Evolutionary conservation across 139 green algal genomes (phyloP).

Genomic region (Volvox africanus): DNA sequence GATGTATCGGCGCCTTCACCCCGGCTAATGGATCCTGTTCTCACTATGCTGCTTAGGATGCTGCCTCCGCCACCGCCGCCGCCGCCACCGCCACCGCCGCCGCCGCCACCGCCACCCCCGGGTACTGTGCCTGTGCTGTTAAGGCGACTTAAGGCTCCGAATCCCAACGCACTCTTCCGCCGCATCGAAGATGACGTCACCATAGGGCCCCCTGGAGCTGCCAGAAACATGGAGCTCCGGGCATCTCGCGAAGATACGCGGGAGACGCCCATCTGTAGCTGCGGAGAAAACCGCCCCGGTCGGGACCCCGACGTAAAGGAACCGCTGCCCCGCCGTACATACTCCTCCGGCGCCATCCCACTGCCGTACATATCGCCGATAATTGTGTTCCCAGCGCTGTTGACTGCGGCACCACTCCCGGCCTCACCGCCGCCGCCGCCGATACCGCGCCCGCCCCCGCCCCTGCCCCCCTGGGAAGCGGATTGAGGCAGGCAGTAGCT

Average conservation of each 20-base stretch:
- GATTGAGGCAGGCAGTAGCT: not conserved
- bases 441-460: not conserved
- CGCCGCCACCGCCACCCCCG: not conserved
- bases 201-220: not conserved
- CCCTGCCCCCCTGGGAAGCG: not conserved
- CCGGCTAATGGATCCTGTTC: not conserved
- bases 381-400: not conserved
- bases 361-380: not conserved
- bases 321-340: not conserved
- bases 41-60: not conserved
- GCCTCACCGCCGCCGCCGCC: not conserved
- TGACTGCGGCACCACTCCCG: not conserved
- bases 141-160: not conserved
- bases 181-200: not conserved
- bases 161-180: not conserved
- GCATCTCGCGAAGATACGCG: not conserved
- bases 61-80: not conserved
- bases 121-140: not conserved
- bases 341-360: not conserved
- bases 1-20: too few species aligned
- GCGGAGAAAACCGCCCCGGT: not conserved
- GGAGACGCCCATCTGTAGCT: not conserved
- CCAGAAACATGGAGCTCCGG: not conserved
- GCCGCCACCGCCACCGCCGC: not conserved
- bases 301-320: not conserved